Conservation (phyloP, 2,329 filamentous ascomycete species). For the Clonostachys rhizophaga region DNA sequence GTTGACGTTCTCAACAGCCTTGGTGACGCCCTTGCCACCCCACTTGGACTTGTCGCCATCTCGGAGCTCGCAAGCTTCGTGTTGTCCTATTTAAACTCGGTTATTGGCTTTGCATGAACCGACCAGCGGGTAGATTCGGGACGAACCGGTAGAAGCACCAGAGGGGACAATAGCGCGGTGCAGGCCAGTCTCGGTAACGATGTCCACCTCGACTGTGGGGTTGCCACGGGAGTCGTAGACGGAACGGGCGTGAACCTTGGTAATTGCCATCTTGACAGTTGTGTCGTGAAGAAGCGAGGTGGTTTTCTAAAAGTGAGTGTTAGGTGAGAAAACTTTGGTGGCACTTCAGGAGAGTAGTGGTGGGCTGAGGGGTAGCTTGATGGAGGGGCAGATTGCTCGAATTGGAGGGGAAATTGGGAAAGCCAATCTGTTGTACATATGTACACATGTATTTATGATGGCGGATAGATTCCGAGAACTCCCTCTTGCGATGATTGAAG, state of each 20-base stretch:
- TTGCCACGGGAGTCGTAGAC: slow-evolving; percentile 99
- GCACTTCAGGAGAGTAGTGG: neutral
- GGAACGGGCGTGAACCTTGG: slow-evolving; percentile 86
- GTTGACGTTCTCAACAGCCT: slow-evolving; percentile 86
- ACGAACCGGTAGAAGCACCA: slow-evolving; percentile 86
- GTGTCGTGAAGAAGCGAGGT: slow-evolving; percentile 2
- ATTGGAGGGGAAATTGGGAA: neutral
- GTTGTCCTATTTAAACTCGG: slow-evolving; percentile 57
- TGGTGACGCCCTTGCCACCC: slow-evolving; percentile 82
- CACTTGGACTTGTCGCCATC: slow-evolving; percentile 85
- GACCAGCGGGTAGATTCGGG: slow-evolving; percentile 12
- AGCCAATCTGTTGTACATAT: too few species aligned
- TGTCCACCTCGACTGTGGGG: slow-evolving; percentile 97
- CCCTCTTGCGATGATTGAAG: neutral
- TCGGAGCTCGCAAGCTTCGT: slow-evolving; percentile 88
- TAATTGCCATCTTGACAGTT: slow-evolving; percentile 71
- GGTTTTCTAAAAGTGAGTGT: slow-evolving; percentile 2
- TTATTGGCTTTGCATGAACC: slow-evolving; percentile 15
- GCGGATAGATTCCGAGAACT: neutral
- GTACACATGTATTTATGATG: too few species aligned
- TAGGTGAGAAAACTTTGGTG: neutral
- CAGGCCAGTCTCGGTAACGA: slow-evolving; percentile 92
- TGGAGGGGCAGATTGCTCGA: neutral
- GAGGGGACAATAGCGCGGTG: slow-evolving; percentile 98
- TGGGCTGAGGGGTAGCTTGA: too few species aligned